These are phyloP conservation scores for Acanthamoeba sp. DNA, from an alignment of 208 protist genomes.

Conservation along the genomic window DNA sequence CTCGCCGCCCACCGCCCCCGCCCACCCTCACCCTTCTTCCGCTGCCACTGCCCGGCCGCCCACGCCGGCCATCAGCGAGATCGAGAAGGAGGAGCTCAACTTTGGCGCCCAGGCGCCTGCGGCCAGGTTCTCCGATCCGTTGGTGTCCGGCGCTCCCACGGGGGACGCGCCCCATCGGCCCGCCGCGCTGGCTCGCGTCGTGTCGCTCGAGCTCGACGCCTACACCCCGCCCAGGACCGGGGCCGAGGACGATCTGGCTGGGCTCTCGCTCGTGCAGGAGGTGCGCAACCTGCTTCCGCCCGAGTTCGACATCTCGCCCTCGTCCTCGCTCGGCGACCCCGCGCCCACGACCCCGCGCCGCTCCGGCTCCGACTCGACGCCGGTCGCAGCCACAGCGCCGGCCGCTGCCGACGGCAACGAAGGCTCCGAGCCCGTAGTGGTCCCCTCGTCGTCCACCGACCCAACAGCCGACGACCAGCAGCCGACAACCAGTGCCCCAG, in stretches of 20 bases:
- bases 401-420: neutral
- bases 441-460: no score
- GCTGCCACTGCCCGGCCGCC: neutral
- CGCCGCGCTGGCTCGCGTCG: neutral
- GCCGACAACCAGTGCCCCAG: no score
- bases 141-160: no score
- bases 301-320: conserved; percentile 46
- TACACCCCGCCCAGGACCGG: conserved; percentile 19
- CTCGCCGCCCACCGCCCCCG: neutral
- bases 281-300: conserved; percentile 23
- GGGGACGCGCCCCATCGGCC: no score
- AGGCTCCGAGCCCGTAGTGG: no score
- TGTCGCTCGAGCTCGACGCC: conserved; percentile 22
- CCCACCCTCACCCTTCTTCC: neutral
- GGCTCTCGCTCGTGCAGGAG: conserved; percentile 16
- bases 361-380: neutral
- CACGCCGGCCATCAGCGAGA: neutral
- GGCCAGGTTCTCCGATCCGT: no score
- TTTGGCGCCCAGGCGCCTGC: no score
- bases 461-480: no score
- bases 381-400: neutral
- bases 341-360: neutral
- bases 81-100: neutral
- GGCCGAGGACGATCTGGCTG: neutral
- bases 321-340: neutral